Conservation (phyloP, 2,329 filamentous ascomycete genomes). For the Aspergillus cejpii region DNA sequence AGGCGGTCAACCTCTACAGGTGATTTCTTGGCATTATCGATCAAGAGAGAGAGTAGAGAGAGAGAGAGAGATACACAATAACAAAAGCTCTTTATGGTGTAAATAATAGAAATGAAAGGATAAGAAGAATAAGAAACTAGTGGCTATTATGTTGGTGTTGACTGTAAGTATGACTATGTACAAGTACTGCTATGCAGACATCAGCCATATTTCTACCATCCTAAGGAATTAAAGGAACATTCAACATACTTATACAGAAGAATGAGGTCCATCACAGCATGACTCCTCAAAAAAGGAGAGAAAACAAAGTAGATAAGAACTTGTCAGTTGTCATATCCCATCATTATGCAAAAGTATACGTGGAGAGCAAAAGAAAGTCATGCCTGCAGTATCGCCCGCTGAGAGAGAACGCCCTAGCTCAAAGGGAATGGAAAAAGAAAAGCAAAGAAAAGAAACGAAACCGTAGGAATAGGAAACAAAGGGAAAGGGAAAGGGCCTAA, state of each 20-base stretch:
- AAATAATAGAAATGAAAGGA: too few species aligned
- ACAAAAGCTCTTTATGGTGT: too few species aligned
- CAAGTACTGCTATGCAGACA: too few species aligned
- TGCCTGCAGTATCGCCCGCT: slow-evolving; percentile 13
- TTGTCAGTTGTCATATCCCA: slow-evolving; percentile 29
- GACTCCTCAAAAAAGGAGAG: not conserved
- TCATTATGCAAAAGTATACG: slow-evolving; percentile 27
- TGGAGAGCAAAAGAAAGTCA: slow-evolving; percentile 14
- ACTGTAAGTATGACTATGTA: too few species aligned
- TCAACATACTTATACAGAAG: not conserved
- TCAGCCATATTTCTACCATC: not conserved
- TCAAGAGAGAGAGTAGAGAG: too few species aligned
- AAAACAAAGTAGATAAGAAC: slow-evolving; percentile 11
- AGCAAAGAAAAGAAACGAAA: slow-evolving; percentile 13
- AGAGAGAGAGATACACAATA: too few species aligned
- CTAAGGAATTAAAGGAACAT: not conserved
- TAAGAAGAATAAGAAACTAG: too few species aligned
- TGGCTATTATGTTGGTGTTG: too few species aligned
- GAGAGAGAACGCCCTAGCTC: slow-evolving; percentile 21
- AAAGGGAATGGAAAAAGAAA: slow-evolving; percentile 17
- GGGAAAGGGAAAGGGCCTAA: slow-evolving; percentile 18
- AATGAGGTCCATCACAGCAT: slow-evolving; percentile 1
- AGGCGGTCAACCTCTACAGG: slow-evolving; percentile 7
- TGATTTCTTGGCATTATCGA: not conserved
- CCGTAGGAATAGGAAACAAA: not conserved